Conservation (phyloP, 345 rosid species). For the Salix dunnii region DNA sequence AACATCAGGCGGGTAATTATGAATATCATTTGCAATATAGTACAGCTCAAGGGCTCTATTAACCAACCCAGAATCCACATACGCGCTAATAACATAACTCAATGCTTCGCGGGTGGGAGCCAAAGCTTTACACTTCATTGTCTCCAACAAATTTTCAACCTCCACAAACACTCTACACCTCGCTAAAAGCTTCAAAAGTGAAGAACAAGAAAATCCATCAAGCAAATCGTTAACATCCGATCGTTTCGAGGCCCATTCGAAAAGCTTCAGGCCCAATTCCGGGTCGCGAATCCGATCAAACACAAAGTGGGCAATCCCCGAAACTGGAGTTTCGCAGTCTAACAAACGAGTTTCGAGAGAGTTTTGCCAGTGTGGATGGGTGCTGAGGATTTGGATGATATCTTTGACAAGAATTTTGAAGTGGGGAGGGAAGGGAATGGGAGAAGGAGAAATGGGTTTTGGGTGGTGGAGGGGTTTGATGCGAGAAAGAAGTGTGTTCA, state of each 20-base stretch:
- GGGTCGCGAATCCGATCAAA: constrained; percentile 62
- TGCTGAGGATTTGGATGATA: constrained; percentile 49
- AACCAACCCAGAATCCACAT: constrained; percentile 49
- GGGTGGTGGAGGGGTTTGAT: constrained; percentile 52
- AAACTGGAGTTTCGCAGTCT: constrained; percentile 34
- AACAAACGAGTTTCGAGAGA: constrained; percentile 40
- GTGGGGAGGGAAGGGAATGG: constrained; percentile 30
- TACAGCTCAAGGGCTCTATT: constrained; percentile 57
- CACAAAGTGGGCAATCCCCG: constrained; percentile 58
- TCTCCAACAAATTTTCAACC: constrained; percentile 39
- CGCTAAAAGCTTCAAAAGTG: constrained; percentile 70
- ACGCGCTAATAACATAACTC: constrained; percentile 48
- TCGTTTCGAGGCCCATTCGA: constrained; percentile 46
- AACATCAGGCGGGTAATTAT: constrained; percentile 46
- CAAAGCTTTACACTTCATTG: constrained; percentile 41
- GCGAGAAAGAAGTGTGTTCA: constrained; percentile 48
- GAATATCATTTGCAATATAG: constrained; percentile 23
- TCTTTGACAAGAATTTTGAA: constrained; percentile 44
- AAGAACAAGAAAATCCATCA: constrained; percentile 60
- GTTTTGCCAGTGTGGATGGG: constrained; percentile 43
- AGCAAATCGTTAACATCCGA: constrained; percentile 22
- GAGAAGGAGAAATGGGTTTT: constrained; percentile 25
- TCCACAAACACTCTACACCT: constrained; percentile 47
- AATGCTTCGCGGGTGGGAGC: constrained; percentile 56
- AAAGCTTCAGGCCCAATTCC: constrained; percentile 56